A percentile compares a stretch with the other conserved stretches of the same genome.
phyloP scores from a whole-genome alignment of 2,329 filamentous ascomycete species.

The Beauveria medogensis region DNA sequence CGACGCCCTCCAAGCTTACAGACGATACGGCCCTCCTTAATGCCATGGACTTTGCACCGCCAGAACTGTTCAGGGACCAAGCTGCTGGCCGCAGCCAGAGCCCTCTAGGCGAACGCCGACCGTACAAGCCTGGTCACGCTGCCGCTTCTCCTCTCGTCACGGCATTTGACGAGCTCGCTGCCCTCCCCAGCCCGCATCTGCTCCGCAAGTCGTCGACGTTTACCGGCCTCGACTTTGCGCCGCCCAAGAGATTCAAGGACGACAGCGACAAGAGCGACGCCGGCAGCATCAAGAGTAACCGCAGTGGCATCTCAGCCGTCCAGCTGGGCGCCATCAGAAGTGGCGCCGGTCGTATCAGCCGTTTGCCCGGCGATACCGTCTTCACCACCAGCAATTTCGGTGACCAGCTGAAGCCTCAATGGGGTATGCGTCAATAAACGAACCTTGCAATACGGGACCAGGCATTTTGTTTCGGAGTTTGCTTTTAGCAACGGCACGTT shows the following conservation, averaged over 20 bases:
- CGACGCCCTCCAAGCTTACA: slow-evolving; percentile 75
- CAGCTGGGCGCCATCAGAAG: slow-evolving; percentile 65
- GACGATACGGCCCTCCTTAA: slow-evolving; percentile 64
- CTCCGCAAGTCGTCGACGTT: slow-evolving; percentile 73
- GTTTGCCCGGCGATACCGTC: slow-evolving; percentile 72
- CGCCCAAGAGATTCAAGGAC: slow-evolving; percentile 65
- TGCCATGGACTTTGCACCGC: slow-evolving; percentile 81
- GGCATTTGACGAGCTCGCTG: slow-evolving; percentile 77
- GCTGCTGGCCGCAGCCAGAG: slow-evolving; percentile 61
- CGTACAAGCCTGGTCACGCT: slow-evolving; percentile 67
- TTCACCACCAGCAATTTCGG: slow-evolving; percentile 65
- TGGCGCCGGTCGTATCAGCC: slow-evolving; percentile 80
- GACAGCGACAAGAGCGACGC: slow-evolving; percentile 53
- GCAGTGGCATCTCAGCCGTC: slow-evolving; percentile 62
- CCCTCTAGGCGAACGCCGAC: slow-evolving; percentile 54
- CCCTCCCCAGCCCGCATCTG: slow-evolving; percentile 77
- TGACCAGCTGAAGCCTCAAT: slow-evolving; percentile 51
- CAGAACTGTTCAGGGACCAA: slow-evolving; percentile 56
- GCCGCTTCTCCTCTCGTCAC: slow-evolving; percentile 72
- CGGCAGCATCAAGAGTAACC: slow-evolving; percentile 58
- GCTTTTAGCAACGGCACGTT: slow-evolving; percentile 3
- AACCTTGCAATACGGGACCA: neutral
- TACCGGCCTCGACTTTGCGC: slow-evolving; percentile 72
- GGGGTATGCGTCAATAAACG: slow-evolving; percentile 42
- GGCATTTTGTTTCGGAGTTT: slow-evolving; percentile 8